Percentiles rank a stretch among this genome's conserved stretches.
phyloP scores from a whole-genome alignment of 2,329 filamentous ascomycete genomes.

The Aplosporella prunicola region DNA sequence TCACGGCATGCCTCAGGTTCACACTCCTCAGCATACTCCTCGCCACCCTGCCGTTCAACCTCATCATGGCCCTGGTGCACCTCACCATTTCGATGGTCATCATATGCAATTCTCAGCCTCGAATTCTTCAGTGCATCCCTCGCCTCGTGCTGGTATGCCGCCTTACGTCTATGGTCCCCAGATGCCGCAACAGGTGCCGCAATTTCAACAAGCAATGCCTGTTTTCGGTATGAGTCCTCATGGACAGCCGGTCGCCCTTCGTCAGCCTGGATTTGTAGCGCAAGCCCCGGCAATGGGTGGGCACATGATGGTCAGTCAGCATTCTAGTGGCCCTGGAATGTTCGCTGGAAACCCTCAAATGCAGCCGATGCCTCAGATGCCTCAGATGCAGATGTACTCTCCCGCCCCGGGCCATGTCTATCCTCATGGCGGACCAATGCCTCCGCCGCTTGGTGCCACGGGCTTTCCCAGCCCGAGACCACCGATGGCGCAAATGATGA shows the following conservation, averaged over 20 bases:
- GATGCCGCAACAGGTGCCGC: constrained; percentile 48
- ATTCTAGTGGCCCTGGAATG: constrained; percentile 60
- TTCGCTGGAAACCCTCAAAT: constrained; percentile 63
- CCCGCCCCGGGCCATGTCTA: constrained; percentile 56
- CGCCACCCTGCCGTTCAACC: constrained; percentile 69
- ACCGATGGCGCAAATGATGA: constrained; percentile 77
- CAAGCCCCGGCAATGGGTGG: constrained; percentile 61
- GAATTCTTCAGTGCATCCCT: constrained; percentile 69
- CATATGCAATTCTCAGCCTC: constrained; percentile 81
- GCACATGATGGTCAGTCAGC: constrained; percentile 72
- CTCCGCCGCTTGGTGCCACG: constrained; percentile 52
- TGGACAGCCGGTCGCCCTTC: constrained; percentile 60
- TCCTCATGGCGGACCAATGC: constrained; percentile 43
- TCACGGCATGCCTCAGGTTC: constrained; percentile 56
- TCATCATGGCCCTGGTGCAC: constrained; percentile 57
- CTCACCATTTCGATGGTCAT: constrained; percentile 70
- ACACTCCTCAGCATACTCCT: constrained; percentile 65
- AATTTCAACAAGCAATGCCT: constrained; percentile 47
- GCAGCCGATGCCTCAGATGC: constrained; percentile 28
- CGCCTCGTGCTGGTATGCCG: constrained; percentile 61
- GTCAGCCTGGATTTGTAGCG: constrained; percentile 66
- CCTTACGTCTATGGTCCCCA: constrained; percentile 60
- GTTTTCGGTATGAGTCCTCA: constrained; percentile 61
- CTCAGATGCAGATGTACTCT: constrained; percentile 55
- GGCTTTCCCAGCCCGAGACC: constrained; percentile 86